phyloP scores from a whole-genome alignment of 2,329 filamentous ascomycete genomes.

The Cylindrodendrum hubeiense region DNA sequence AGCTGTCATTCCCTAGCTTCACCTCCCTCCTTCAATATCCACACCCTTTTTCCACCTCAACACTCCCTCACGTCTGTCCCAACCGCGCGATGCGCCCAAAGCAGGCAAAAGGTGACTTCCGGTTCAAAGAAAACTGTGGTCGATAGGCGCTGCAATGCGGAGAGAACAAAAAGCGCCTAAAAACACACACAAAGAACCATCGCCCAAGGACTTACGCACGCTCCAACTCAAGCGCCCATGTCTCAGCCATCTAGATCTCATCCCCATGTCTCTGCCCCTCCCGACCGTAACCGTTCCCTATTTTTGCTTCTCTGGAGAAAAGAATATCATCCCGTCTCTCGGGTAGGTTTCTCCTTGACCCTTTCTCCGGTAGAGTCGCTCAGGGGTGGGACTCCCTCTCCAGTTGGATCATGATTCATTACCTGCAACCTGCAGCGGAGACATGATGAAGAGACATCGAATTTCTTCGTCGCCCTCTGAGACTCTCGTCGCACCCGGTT shows the following conservation, averaged over 20 bases:
- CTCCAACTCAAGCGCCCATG: conserved; percentile 14
- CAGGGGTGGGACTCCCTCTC: conserved; percentile 8
- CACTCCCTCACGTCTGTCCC: conserved; percentile 19
- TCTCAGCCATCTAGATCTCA: conserved; percentile 14
- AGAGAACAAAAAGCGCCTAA: background rate
- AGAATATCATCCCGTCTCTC: background rate
- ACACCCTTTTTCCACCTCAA: conserved; percentile 15
- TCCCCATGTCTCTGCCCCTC: conserved; percentile 12
- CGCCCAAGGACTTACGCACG: background rate
- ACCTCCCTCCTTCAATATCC: conserved; percentile 18
- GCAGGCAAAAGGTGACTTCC: conserved; percentile 1
- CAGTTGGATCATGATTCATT: background rate
- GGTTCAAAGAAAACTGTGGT: background rate
- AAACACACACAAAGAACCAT: background rate
- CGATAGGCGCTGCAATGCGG: background rate
- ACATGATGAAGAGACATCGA: conserved; percentile 15
- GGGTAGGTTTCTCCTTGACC: conserved; percentile 6
- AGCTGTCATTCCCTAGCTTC: conserved; percentile 14
- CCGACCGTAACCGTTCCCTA: conserved; percentile 3
- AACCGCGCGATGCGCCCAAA: background rate
- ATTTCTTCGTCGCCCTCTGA: background rate
- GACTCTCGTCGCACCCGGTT: background rate
- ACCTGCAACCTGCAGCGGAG: background rate
- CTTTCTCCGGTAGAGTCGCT: conserved; percentile 5
- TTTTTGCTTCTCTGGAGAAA: background rate